Conservation (phyloP, 495 filamentous ascomycete genomes). For the Hypomontagnella monticulosa region DNA sequence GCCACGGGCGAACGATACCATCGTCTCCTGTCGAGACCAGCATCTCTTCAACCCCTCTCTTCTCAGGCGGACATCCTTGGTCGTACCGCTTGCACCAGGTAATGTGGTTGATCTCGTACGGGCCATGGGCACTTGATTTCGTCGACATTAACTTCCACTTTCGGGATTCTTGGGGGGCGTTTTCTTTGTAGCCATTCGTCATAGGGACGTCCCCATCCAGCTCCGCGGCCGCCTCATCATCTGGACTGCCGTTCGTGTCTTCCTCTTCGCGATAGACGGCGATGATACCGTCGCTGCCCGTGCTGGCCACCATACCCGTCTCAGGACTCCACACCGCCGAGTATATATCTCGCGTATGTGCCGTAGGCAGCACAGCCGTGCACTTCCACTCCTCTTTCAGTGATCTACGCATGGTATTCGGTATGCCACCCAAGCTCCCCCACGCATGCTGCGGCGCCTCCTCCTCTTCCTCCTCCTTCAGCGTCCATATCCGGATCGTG, state of each 20-base stretch:
- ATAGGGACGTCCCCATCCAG: conserved; percentile 52
- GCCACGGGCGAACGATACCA: conserved; percentile 78
- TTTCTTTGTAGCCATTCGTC: conserved; percentile 47
- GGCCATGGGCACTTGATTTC: conserved; percentile 78
- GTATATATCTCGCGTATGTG: conserved; percentile 84
- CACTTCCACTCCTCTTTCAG: conserved; percentile 84
- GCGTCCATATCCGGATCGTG: conserved; percentile 79
- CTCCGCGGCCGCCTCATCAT: conserved; percentile 44
- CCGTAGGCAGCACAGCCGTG: conserved; percentile 73
- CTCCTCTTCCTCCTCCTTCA: conserved; percentile 61
- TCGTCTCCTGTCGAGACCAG: conserved; percentile 84
- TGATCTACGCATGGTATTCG: conserved; percentile 81
- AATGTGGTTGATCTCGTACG: conserved; percentile 92
- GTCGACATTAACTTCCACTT: conserved; percentile 76
- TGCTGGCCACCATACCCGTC: conserved; percentile 79
- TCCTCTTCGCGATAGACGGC: conserved; percentile 76
- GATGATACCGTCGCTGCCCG: conserved; percentile 85
- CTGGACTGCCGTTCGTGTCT: conserved; percentile 29
- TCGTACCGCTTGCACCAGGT: conserved; percentile 77
- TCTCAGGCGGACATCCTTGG: conserved; percentile 52
- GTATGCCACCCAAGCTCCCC: conserved; percentile 60
- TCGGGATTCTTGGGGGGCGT: conserved; percentile 45
- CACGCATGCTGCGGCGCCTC: conserved; percentile 49
- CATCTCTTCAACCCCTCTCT: conserved; percentile 70
- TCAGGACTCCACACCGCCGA: conserved; percentile 79